Evolutionary conservation across 202 grass and related monocot genomes (phyloP).

Genomic region (Bolboschoenoplectus hybrid): DNA sequence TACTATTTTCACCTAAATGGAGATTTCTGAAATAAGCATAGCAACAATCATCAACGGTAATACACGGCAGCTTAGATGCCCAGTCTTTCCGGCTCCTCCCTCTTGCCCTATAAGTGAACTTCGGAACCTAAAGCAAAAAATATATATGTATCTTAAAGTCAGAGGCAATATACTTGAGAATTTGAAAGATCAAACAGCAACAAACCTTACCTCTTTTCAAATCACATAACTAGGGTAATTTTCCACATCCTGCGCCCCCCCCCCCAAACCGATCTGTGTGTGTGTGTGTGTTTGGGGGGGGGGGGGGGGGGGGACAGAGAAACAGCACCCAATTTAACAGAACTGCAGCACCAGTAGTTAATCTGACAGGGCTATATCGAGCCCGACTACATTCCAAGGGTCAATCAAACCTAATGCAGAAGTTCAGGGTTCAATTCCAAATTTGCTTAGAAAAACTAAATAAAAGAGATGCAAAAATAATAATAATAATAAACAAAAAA

Average conservation of each 20-base stretch:
- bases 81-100: slow-evolving; percentile 8
- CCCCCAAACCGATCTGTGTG: no score
- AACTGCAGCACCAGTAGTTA: not conserved
- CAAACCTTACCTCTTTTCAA: not conserved
- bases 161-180: not conserved
- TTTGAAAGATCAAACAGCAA: not conserved
- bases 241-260: no score
- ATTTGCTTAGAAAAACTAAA: not conserved
- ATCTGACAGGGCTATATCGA: not conserved
- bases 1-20: not conserved
- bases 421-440: not conserved
- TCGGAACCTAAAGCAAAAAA: not conserved
- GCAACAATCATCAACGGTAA: not conserved
- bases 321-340: no score
- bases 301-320: no score
- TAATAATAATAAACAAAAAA: not conserved
- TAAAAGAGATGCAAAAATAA: not conserved
- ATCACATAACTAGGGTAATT: not conserved
- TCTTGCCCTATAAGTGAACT: slow-evolving; percentile 17
- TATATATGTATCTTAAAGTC: not conserved
- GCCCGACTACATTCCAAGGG: not conserved
- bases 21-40: not conserved
- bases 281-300: no score
- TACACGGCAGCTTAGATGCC: not conserved
- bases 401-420: not conserved